Base-by-base conservation (phyloP, 2,329 filamentous ascomycete genomes). In the Alternaria angustiovoidea region DNA sequence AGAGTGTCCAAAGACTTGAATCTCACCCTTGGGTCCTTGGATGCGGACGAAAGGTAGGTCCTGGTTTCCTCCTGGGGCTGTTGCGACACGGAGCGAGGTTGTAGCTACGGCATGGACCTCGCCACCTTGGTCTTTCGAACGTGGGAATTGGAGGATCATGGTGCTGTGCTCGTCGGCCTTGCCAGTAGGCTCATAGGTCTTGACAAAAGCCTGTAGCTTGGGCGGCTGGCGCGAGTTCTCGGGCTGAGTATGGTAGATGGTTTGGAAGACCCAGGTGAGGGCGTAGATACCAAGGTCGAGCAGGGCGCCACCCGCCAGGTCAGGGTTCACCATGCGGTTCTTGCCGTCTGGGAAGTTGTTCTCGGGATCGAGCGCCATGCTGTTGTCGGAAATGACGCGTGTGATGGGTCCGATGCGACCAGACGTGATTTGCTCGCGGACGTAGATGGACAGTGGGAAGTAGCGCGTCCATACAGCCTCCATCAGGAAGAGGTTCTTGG, bases 191-290 rank as follows among this genome's bases (percentile, higher is more conserved):
- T 92, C 92, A 74, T 91, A 90, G 73, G 87, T 88, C 70, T 93
- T 87, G n/a, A 82, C 72, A 53, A 91, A 87, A 1, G 89, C 86
- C 9, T 88, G 81, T 4, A 95, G 88, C 44, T 82, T 84, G 5
- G 93, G 93, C 1, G 85, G 74, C 77, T 92, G 86, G 68, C 92
- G 91, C 54, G 86, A 77, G 9, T 81, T 76, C 30, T 76, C 84
- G 2, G 89, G 85, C 73, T 94, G 90, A 3, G 91, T 87, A 77
- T 93, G 91, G 80, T 96, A 96, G 28, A 96, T 85, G 44, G 90
- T 90, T 80, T 96, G 92, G 85, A 94, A 96, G 7, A 95, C 86
- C 93, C 93, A 97, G 32, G 92, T 96, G 63, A 97, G 81, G 47
- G 91, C 88, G 82, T 97, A 97, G 78, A 97, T 91, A 62, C 93